These are phyloP conservation scores for Gillenia trifoliata DNA, from an alignment of 306 rosid species.

Conservation along the genomic window DNA sequence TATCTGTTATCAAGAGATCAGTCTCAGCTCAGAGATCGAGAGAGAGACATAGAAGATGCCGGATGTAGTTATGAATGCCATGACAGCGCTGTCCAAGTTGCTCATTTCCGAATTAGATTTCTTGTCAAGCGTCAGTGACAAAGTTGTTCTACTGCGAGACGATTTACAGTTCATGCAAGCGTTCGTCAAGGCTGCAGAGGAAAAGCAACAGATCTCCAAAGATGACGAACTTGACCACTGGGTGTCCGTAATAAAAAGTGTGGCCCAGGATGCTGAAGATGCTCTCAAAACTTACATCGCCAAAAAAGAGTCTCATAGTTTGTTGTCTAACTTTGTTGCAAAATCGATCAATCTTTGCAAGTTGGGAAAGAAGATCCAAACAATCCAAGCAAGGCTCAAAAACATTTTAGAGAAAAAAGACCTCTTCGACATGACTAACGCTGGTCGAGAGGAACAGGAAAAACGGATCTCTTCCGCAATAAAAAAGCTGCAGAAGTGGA, in stretches of 20 bases:
- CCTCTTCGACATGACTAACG: background rate
- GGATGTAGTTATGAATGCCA: background rate
- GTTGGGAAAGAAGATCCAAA: background rate
- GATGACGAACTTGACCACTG: slow-evolving; percentile 27
- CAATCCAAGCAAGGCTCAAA: background rate
- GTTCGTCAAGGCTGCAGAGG: slow-evolving; percentile 41
- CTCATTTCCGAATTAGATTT: background rate
- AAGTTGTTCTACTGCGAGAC: slow-evolving; percentile 25
- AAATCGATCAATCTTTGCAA: slow-evolving; percentile 22
- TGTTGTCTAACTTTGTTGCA: slow-evolving; percentile 21
- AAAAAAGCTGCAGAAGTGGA: background rate
- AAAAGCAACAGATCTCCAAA: slow-evolving; percentile 32
- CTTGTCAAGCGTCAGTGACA: background rate
- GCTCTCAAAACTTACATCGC: slow-evolving; percentile 30
- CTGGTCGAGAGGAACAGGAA: background rate
- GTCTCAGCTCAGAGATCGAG: no score
- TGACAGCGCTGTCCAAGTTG: background rate
- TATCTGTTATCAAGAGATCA: no score
- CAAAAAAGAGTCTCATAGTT: slow-evolving; percentile 6
- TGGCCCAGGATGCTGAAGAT: slow-evolving; percentile 36
- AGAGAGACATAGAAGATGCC: slow-evolving; percentile 6
- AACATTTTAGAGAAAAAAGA: background rate
- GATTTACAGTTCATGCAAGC: slow-evolving; percentile 37
- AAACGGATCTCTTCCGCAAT: no score
- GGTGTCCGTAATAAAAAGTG: slow-evolving; percentile 40